These are phyloP conservation scores for Luzula sylvatica DNA, from an alignment of 176 grass and related monocot genomes.

Conservation along the genomic window DNA sequence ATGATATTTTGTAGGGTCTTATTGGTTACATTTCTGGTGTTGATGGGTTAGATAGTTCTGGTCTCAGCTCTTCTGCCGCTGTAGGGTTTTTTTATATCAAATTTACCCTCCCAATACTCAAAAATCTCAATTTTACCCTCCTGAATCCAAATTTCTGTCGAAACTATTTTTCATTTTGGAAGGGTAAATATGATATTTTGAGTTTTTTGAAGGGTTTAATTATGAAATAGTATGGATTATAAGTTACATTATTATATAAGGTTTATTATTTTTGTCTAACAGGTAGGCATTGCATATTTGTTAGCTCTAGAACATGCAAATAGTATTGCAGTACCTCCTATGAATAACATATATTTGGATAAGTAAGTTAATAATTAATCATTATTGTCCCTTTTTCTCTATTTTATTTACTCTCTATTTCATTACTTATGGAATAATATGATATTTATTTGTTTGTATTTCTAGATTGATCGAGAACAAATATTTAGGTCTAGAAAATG, in stretches of 20 bases:
- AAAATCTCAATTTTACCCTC: background rate
- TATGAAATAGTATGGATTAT: background rate
- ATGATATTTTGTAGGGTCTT: conserved; percentile 44
- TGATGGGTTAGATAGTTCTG: conserved; percentile 84
- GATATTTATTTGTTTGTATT: conserved; percentile 7
- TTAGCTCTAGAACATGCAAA: conserved; percentile 82
- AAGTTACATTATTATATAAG: background rate
- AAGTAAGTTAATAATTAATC: conserved; percentile 73
- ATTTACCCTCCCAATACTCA: background rate
- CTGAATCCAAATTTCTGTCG: background rate
- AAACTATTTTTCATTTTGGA: background rate
- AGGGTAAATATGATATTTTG: background rate
- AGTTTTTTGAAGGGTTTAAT: background rate
- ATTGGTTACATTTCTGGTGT: conserved; percentile 81
- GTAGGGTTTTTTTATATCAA: conserved; percentile 37
- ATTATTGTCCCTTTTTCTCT: conserved; percentile 1
- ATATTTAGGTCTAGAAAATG: conserved; percentile 84
- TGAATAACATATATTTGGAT: conserved; percentile 83
- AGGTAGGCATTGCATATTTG: conserved; percentile 96
- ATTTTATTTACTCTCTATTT: background rate
- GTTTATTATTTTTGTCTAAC: conserved; percentile 18
- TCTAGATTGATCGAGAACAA: conserved; percentile 82
- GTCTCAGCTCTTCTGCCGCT: conserved; percentile 94
- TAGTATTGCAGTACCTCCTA: conserved; percentile 36
- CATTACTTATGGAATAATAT: background rate